Base-by-base conservation (phyloP, 441 rosid species). In the Breynia disticha region DNA sequence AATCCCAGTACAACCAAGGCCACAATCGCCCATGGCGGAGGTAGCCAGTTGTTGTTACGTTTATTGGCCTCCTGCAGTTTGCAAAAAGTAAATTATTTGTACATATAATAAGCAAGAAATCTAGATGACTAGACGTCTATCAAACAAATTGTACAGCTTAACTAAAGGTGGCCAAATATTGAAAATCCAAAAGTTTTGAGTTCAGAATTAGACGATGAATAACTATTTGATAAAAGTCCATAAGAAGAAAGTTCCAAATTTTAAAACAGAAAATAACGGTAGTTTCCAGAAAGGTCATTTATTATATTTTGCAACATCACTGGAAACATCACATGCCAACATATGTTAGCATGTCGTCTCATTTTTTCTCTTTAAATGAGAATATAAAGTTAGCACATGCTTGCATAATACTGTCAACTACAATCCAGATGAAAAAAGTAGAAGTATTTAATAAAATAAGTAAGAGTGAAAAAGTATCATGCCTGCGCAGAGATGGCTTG, bases 401-500 rank as follows among this genome's bases (percentile, higher is more conserved):
- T 39, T 39, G 15, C 43, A 14, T 2, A 39, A 10, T 39, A 6
- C 1, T 9, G 43, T 9, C 43, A 24, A 24, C 32, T 24, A 24
- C 32, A 24, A 2, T 3, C 11, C 43, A 53, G 14, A 61, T 13
- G 11, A 47, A 18, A 16, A 11, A 52, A n/a, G n/a, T 15, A 18
- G 21, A 16, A 11, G 54, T 17, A 61, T 11, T 20, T 10, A 12
- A 2, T 13, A 35, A 3, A 4, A 22, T 15, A 24, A 16, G 19
- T 44, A 19, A n/a, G 55, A 18, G 37, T 8, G 48, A 32, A 38
- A 39, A 49, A 35, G 58, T 47, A 56, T 60, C 75, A 70, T 72
- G 67, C 97, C 97, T 93, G 99, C 22, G 99, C 96, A 72, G 99
- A 83, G 64, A 93, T 78, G 65, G 99, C 97, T 66, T 89, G 99